Evolutionary conservation across 805 yeast genomes (phyloP).

Genomic region (Candida arabinofermentans): DNA sequence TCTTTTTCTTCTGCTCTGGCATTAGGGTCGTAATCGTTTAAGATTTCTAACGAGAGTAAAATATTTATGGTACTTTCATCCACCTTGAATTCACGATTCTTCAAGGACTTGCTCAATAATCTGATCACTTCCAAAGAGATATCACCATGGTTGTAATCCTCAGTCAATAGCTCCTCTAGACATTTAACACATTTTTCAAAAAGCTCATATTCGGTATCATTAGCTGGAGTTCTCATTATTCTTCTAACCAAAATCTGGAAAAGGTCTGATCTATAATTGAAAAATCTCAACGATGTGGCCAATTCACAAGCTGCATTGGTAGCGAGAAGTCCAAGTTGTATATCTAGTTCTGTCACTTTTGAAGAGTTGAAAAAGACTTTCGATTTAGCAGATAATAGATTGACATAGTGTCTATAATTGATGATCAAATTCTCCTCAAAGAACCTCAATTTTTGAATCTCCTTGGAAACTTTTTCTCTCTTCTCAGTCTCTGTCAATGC

Average conservation of each 20-base stretch:
- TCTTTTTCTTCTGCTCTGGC: constrained; percentile 42
- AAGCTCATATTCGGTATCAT: constrained; percentile 42
- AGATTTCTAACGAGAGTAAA: constrained; percentile 60
- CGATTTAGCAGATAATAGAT: constrained; percentile 39
- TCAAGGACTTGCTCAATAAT: constrained; percentile 63
- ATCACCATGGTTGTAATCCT: constrained; percentile 77
- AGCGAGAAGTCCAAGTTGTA: constrained; percentile 53
- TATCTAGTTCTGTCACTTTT: constrained; percentile 31
- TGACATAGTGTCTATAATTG: constrained; percentile 66
- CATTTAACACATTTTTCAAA: constrained; percentile 60
- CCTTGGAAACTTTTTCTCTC: constrained; percentile 78
- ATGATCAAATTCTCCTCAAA: constrained; percentile 77
- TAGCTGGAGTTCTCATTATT: constrained; percentile 53
- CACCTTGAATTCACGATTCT: constrained; percentile 69
- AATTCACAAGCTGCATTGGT: constrained; percentile 79
- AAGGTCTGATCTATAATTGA: constrained; percentile 78
- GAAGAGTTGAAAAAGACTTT: constrained; percentile 31
- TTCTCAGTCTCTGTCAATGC: constrained; percentile 78
- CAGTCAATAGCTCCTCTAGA: constrained; percentile 64
- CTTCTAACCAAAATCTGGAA: constrained; percentile 64
- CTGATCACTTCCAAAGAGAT: constrained; percentile 72
- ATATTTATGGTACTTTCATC: constrained; percentile 80
- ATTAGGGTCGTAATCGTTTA: constrained; percentile 72
- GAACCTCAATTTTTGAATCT: constrained; percentile 68
- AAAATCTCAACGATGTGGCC: constrained; percentile 61